Evolutionary conservation across 2,329 filamentous ascomycete genomes (phyloP).

Genomic region (Parafenestella ontariensis): DNA sequence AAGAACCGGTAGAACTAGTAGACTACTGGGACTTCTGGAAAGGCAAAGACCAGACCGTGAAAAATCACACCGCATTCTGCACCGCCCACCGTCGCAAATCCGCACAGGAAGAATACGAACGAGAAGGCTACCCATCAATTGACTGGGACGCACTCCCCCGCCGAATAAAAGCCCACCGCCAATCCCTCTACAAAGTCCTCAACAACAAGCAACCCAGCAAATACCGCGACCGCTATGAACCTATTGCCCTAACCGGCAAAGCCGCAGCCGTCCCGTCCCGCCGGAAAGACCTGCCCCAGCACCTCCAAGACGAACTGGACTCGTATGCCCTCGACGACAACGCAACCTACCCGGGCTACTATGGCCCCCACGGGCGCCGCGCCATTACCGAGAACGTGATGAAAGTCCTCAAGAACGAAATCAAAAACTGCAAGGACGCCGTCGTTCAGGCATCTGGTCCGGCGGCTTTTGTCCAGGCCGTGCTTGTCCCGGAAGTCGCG

Average conservation of each 20-base stretch:
- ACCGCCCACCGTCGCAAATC: slow-evolving; percentile 41
- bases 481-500: slow-evolving; percentile 75
- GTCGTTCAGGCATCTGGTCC: slow-evolving; percentile 41
- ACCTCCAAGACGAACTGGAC: slow-evolving; percentile 43
- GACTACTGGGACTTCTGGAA: slow-evolving; percentile 58
- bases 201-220: slow-evolving; percentile 49
- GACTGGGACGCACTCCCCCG: slow-evolving; percentile 69
- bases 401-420: slow-evolving; percentile 30
- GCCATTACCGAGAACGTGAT: slow-evolving; percentile 66
- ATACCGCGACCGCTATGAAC: slow-evolving; percentile 28
- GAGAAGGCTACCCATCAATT: slow-evolving; percentile 72
- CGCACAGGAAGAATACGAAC: slow-evolving; percentile 53
- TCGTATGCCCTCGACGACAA: slow-evolving; percentile 26
- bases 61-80: slow-evolving; percentile 58
- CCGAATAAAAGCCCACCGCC: slow-evolving; percentile 65
- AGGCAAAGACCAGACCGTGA: slow-evolving; percentile 48
- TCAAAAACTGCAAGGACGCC: slow-evolving; percentile 35
- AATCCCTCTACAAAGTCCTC: slow-evolving; percentile 66
- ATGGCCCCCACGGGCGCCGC: slow-evolving; percentile 76
- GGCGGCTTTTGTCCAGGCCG: slow-evolving; percentile 46
- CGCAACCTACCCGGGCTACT: slow-evolving; percentile 68
- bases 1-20: slow-evolving; percentile 62
- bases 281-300: slow-evolving; percentile 54
- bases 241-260: slow-evolving; percentile 33
- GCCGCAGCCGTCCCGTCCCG: slow-evolving; percentile 28